A percentile compares a stretch with the other conserved stretches of the same genome.
phyloP scores from a whole-genome alignment of 306 rosid species.

The Luffa acutangula region DNA sequence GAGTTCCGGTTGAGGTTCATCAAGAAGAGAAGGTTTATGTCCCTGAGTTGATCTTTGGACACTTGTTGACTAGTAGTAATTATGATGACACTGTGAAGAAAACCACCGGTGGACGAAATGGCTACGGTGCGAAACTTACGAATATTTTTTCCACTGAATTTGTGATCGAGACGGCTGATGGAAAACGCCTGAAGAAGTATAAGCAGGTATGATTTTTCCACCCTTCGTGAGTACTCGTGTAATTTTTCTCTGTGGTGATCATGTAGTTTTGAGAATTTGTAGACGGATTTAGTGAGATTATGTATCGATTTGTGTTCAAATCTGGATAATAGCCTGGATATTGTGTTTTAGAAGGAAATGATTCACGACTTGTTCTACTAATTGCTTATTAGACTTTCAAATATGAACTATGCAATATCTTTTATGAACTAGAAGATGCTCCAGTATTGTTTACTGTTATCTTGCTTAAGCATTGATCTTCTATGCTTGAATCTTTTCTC shows the following conservation, averaged over 20 bases:
- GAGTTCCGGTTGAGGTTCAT: slow-evolving; percentile 86
- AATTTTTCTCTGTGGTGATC: not conserved
- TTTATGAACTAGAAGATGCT: not conserved
- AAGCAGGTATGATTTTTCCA: slow-evolving; percentile 46
- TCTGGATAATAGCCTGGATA: not conserved
- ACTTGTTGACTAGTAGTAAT: slow-evolving; percentile 77
- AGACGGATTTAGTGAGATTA: not conserved
- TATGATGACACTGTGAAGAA: slow-evolving; percentile 75
- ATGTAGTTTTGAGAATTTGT: not conserved
- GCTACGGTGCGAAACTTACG: slow-evolving; percentile 91
- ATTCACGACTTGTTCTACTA: not conserved
- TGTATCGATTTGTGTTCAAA: not conserved
- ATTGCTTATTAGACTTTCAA: not conserved
- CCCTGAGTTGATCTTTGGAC: slow-evolving; percentile 88
- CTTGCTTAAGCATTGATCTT: not conserved
- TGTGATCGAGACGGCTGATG: slow-evolving; percentile 84
- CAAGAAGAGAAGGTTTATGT: slow-evolving; percentile 92
- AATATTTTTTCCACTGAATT: slow-evolving; percentile 86
- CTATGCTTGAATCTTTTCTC: not conserved
- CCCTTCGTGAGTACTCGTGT: not conserved
- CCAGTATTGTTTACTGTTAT: not conserved
- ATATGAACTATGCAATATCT: too few relatives aligned
- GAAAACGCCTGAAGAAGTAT: slow-evolving; percentile 68
- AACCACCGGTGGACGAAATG: slow-evolving; percentile 91
- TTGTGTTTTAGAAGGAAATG: not conserved